Percentiles rank a stretch among this genome's conserved stretches.
Conservation (phyloP, 306 rosid species). For the Cucurbita pepo region DNA sequence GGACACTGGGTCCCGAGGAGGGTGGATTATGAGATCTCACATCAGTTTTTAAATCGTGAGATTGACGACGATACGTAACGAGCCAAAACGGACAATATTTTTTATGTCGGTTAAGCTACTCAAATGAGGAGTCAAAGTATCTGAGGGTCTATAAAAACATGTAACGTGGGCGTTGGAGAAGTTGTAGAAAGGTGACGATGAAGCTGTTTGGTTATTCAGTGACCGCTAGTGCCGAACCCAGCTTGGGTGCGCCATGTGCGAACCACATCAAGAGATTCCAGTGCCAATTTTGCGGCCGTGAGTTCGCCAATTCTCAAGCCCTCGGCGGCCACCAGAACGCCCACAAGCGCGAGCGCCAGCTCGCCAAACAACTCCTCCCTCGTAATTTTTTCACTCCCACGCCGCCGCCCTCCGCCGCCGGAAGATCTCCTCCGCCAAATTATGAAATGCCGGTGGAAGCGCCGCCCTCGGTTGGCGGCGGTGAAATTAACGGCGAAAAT, state of each 20-base stretch:
- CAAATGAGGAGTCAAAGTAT: background rate
- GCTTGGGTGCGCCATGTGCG: background rate
- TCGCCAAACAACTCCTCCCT: background rate
- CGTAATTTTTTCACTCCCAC: background rate
- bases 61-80: no score
- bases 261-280: background rate
- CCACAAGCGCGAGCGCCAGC: constrained; percentile 2
- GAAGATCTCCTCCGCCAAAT: background rate
- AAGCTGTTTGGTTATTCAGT: constrained; percentile 1
- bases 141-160: no score
- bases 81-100: no score
- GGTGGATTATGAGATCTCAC: no score
- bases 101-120: no score
- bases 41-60: no score
- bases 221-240: background rate
- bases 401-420: background rate
- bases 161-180: no score
- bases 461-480: background rate
- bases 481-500: background rate
- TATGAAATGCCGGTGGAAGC: background rate
- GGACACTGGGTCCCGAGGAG: no score
- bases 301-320: constrained; percentile 3
- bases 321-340: constrained; percentile 8
- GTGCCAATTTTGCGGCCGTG: constrained; percentile 6
- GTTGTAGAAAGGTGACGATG: background rate